phyloP scores from a whole-genome alignment of 306 rosid species.

The Begonia loranthoides region DNA sequence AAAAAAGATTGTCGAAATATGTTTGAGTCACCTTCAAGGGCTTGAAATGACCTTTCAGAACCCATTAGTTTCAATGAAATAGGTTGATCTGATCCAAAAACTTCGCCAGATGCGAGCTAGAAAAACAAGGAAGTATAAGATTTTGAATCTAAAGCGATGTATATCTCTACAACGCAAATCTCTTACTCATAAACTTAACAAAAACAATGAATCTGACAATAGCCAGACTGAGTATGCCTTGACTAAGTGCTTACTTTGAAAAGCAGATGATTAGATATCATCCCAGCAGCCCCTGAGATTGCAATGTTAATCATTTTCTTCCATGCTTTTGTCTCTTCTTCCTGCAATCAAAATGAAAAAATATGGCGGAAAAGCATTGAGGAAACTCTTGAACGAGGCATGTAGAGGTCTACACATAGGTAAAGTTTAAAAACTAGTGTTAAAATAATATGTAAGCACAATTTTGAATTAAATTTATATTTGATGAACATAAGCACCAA shows the following conservation, averaged over 20 bases:
- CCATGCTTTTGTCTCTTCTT: slow-evolving; percentile 92
- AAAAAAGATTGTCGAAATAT: background rate
- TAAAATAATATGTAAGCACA: no score
- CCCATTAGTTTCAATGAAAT: slow-evolving; percentile 81
- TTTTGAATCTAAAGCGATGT: background rate
- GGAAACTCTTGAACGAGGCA: background rate
- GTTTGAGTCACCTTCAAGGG: slow-evolving; percentile 68
- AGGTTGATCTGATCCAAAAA: slow-evolving; percentile 91
- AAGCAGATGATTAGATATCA: slow-evolving; percentile 91
- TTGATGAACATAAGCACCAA: no score
- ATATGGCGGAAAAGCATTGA: background rate
- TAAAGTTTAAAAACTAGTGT: no score
- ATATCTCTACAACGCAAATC: no score
- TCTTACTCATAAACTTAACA: background rate
- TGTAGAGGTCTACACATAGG: background rate
- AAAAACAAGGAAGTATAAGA: slow-evolving; percentile 19
- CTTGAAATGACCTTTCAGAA: slow-evolving; percentile 78
- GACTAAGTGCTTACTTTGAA: slow-evolving; percentile 51
- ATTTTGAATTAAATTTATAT: no score
- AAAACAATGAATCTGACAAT: background rate
- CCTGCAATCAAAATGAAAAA: slow-evolving; percentile 30
- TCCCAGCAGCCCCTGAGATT: slow-evolving; percentile 98
- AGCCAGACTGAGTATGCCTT: background rate
- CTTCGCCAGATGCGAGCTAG: slow-evolving; percentile 95
- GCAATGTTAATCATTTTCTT: slow-evolving; percentile 76